These are phyloP conservation scores for Aureobasidium subglaciale DNA, from an alignment of 2,329 filamentous ascomycete genomes.

Conservation along the genomic window DNA sequence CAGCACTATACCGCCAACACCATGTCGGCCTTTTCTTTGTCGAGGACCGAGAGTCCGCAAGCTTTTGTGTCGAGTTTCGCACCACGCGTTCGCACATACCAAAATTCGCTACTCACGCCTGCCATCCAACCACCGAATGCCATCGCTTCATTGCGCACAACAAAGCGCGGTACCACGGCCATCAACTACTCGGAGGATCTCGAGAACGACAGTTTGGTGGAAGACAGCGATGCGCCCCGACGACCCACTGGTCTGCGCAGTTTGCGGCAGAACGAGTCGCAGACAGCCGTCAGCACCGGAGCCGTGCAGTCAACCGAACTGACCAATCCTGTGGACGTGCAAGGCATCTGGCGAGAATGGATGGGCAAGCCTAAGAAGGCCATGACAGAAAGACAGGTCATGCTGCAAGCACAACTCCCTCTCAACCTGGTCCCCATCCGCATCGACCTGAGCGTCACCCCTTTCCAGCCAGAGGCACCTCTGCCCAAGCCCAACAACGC, in stretches of 20 bases:
- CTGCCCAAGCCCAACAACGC: conserved; percentile 57
- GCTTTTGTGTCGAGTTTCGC: conserved; percentile 88
- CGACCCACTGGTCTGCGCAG: conserved; percentile 76
- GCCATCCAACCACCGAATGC: conserved; percentile 62
- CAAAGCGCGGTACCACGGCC: conserved; percentile 90
- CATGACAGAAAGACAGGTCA: conserved; percentile 52
- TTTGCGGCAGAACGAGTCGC: conserved; percentile 61
- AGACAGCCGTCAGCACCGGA: conserved; percentile 53
- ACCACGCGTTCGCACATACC: conserved; percentile 80
- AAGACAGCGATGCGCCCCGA: conserved; percentile 61
- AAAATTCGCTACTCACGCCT: conserved; percentile 84
- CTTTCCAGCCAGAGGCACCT: conserved; percentile 61
- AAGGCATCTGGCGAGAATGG: conserved; percentile 93
- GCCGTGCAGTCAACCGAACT: conserved; percentile 83
- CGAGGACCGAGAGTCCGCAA: conserved; percentile 57
- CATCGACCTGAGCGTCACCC: conserved; percentile 85
- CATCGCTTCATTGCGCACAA: conserved; percentile 64
- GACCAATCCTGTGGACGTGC: conserved; percentile 67
- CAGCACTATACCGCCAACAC: conserved; percentile 4
- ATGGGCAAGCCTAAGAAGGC: conserved; percentile 63
- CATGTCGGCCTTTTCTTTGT: conserved; percentile 30
- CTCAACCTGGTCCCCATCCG: conserved; percentile 90
- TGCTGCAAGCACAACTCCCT: conserved; percentile 67
- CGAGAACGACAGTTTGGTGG: conserved; percentile 70
- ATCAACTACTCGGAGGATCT: conserved; percentile 98